These are phyloP conservation scores for Apiospora sp. DNA, from an alignment of 2,329 filamentous ascomycete species.

Conservation along the genomic window DNA sequence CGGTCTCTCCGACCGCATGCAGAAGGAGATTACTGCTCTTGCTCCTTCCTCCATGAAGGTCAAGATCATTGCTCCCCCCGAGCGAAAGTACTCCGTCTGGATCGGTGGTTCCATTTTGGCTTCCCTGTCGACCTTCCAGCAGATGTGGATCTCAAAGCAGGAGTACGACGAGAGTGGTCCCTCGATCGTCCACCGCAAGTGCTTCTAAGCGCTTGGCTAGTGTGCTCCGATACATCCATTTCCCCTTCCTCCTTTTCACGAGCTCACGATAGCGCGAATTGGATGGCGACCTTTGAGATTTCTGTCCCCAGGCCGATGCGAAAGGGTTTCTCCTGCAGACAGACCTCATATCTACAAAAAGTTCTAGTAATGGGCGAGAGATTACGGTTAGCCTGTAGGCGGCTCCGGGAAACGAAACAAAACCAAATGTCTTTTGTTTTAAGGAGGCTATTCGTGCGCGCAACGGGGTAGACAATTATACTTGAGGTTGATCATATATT, in stretches of 20 bases:
- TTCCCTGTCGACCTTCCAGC: constrained; percentile 99
- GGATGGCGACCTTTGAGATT: constrained; percentile 51
- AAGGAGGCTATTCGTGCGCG: constrained; percentile 58
- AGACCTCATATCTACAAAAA: constrained; percentile 64
- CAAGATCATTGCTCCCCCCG: constrained; percentile 99
- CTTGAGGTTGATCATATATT: constrained; percentile 65
- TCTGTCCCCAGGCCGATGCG: constrained; percentile 51
- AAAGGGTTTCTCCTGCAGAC: constrained; percentile 52
- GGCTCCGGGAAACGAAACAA: constrained; percentile 54
- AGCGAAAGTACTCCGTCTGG: constrained; percentile 99
- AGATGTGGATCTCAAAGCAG: constrained; percentile 99
- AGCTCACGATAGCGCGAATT: constrained; percentile 52
- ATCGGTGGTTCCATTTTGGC: constrained; percentile 99
- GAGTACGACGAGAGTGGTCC: constrained; percentile 99
- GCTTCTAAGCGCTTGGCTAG: constrained; percentile 79
- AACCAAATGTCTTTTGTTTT: constrained; percentile 58
- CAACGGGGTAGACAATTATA: constrained; percentile 58
- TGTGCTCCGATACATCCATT: constrained; percentile 49
- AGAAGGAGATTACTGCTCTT: constrained; percentile 99
- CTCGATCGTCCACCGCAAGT: constrained; percentile 99
- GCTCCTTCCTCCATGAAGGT: constrained; percentile 99
- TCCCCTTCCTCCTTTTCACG: constrained; percentile 41
- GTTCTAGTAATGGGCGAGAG: constrained; percentile 62
- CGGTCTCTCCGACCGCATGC: constrained; percentile 99
- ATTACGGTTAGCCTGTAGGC: constrained; percentile 52